phyloP scores from a whole-genome alignment of 1,284 basidiomycete species.

The Fistulinella staudtii region DNA sequence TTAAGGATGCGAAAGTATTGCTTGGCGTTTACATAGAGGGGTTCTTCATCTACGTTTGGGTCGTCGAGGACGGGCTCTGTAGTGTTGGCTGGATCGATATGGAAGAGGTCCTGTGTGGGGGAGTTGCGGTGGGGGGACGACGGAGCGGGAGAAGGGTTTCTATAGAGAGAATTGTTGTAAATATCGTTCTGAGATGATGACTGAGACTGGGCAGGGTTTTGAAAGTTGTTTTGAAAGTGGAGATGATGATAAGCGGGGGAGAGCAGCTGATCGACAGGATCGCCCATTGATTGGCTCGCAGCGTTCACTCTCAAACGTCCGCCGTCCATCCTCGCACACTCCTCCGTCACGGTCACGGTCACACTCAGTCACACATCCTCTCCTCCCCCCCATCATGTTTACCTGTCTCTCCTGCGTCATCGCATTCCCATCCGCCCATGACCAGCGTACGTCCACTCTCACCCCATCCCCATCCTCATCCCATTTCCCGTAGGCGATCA shows the following conservation, averaged over 20 bases:
- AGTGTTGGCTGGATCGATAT: conserved; percentile 18
- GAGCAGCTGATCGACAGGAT: conserved; percentile 65
- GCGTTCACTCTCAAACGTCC: conserved; percentile 30
- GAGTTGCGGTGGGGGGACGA: conserved; percentile 29
- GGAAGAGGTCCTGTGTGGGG: conserved; percentile 29
- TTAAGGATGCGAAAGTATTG: conserved; percentile 97
- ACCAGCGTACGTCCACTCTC: conserved; percentile 67
- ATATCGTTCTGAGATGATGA: conserved; percentile 22
- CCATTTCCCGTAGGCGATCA: conserved; percentile 59
- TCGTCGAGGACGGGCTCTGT: conserved; percentile 24
- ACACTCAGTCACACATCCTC: conserved; percentile 9
- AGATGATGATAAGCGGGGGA: conserved; percentile 55
- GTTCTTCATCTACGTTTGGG: conserved; percentile 76
- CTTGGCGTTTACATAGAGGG: conserved; percentile 95
- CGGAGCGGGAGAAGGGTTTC: conserved; percentile 26
- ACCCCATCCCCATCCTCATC: not conserved
- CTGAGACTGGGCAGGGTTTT: conserved; percentile 18
- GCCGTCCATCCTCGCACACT: conserved; percentile 10
- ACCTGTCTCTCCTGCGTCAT: conserved; percentile 94
- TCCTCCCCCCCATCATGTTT: conserved; percentile 37
- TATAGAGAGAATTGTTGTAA: conserved; percentile 24
- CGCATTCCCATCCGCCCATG: conserved; percentile 80
- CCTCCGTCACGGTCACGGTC: conserved; percentile 8
- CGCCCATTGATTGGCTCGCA: conserved; percentile 51
- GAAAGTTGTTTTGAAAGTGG: conserved; percentile 36